These are phyloP conservation scores for Xylaria sp. DNA, from an alignment of 2,329 filamentous ascomycete species.

Conservation along the genomic window DNA sequence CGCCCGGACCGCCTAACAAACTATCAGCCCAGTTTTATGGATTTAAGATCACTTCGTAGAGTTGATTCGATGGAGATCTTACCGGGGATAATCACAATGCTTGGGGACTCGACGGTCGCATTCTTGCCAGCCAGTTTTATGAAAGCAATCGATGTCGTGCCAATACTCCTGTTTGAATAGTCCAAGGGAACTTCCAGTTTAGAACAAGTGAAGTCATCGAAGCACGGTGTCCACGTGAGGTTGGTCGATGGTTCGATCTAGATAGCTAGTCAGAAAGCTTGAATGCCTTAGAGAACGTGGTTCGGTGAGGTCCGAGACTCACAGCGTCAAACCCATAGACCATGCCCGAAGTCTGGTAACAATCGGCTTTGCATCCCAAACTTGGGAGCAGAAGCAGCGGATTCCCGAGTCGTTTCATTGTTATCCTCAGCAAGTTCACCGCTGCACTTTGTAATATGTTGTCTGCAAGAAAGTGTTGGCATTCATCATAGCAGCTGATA, in stretches of 20 bases:
- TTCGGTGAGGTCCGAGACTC: slow-evolving; percentile 23
- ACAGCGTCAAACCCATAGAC: slow-evolving; percentile 41
- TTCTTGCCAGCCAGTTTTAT: slow-evolving; percentile 49
- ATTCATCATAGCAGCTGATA: slow-evolving; percentile 26
- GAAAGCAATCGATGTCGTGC: slow-evolving; percentile 48
- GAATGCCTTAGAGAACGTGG: slow-evolving; percentile 14
- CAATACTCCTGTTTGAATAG: slow-evolving; percentile 45
- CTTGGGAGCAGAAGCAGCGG: slow-evolving; percentile 37
- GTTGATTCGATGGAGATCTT: slow-evolving; percentile 31
- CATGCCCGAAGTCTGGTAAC: slow-evolving; percentile 38
- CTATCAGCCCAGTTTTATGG: slow-evolving; percentile 33
- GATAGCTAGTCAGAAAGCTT: slow-evolving; percentile 28
- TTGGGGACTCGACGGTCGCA: slow-evolving; percentile 46
- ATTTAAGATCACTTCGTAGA: slow-evolving; percentile 2
- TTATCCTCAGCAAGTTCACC: slow-evolving; percentile 1
- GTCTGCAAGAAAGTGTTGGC: slow-evolving; percentile 9
- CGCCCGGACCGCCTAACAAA: slow-evolving; percentile 51
- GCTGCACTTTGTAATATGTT: slow-evolving; percentile 17
- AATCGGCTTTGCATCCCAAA: slow-evolving; percentile 42
- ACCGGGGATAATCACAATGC: slow-evolving; percentile 47
- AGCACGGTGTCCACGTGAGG: slow-evolving; percentile 50
- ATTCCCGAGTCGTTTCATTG: slow-evolving; percentile 35
- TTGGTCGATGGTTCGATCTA: slow-evolving; percentile 50
- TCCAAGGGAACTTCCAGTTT: slow-evolving; percentile 49
- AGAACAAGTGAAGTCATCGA: slow-evolving; percentile 48